Percentiles rank a stretch among this genome's conserved stretches.
Evolutionary conservation across 768 basidiomycete genomes (phyloP).

Genomic region (Mycena albidolilacea): DNA sequence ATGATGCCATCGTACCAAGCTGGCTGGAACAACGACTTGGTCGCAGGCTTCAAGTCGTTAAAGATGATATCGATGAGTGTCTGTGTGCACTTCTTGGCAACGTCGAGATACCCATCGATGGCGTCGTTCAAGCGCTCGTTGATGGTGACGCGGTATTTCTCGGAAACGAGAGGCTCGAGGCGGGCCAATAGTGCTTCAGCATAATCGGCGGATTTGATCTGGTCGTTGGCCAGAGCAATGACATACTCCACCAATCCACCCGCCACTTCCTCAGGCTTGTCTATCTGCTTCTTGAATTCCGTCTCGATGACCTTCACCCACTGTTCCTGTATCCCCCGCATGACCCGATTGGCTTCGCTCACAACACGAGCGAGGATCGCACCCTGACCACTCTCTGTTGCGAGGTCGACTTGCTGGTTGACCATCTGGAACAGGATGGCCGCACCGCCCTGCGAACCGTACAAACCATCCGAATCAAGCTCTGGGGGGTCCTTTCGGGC

Average conservation of each 20-base stretch:
- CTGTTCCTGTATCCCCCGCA: slow-evolving; percentile 89
- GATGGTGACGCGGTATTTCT: slow-evolving; percentile 90
- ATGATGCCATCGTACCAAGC: slow-evolving; percentile 94
- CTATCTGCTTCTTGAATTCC: slow-evolving; percentile 90
- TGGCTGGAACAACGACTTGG: slow-evolving; percentile 85
- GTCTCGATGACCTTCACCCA: slow-evolving; percentile 88
- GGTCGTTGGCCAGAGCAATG: slow-evolving; percentile 97
- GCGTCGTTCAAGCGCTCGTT: slow-evolving; percentile 93
- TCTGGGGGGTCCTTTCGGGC: slow-evolving; percentile 90
- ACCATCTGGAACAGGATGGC: slow-evolving; percentile 99
- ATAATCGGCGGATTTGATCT: slow-evolving; percentile 96
- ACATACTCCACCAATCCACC: slow-evolving; percentile 95
- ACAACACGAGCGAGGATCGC: slow-evolving; percentile 93
- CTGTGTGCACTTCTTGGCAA: slow-evolving; percentile 97
- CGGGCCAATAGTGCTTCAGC: slow-evolving; percentile 89
- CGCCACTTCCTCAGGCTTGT: slow-evolving; percentile 90
- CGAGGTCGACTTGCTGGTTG: slow-evolving; percentile 95
- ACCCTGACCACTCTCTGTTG: slow-evolving; percentile 96
- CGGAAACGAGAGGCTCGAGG: slow-evolving; percentile 91
- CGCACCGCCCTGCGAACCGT: slow-evolving; percentile 91
- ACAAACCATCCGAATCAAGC: slow-evolving; percentile 88
- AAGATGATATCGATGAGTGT: slow-evolving; percentile 95
- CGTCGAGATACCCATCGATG: slow-evolving; percentile 98
- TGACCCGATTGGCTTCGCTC: slow-evolving; percentile 88
- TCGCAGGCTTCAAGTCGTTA: slow-evolving; percentile 92